A percentile compares a stretch with the other conserved stretches of the same genome.
Evolutionary conservation across 306 rosid genomes (phyloP).

Genomic region (Astragalus membranaceus): DNA sequence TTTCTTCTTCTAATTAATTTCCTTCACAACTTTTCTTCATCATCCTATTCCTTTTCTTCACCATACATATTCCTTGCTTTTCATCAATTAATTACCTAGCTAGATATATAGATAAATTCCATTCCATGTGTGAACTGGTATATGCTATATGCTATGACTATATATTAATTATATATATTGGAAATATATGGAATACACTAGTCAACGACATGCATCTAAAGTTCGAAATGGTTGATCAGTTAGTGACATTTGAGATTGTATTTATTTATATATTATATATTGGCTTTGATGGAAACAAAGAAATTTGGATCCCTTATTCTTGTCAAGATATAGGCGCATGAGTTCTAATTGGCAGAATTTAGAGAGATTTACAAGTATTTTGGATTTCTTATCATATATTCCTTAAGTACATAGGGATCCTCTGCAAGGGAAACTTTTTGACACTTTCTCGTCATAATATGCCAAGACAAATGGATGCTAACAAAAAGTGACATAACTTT

Average conservation of each 20-base stretch:
- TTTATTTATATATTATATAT: not conserved
- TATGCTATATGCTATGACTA: too few relatives aligned
- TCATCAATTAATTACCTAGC: not conserved
- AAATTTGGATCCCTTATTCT: slow-evolving; percentile 24
- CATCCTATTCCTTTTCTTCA: slow-evolving; percentile 28
- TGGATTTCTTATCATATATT: slow-evolving; percentile 37
- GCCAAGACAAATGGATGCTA: slow-evolving; percentile 45
- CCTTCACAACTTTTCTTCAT: slow-evolving; percentile 11
- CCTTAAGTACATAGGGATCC: slow-evolving; percentile 38
- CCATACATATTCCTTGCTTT: slow-evolving; percentile 2
- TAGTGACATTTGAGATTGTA: not conserved
- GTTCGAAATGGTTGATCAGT: not conserved
- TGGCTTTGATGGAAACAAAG: slow-evolving; percentile 32
- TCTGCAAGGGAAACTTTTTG: slow-evolving; percentile 37
- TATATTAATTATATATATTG: not conserved
- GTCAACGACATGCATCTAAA: slow-evolving; percentile 20
- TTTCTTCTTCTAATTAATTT: slow-evolving; percentile 15
- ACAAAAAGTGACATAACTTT: slow-evolving; percentile 34
- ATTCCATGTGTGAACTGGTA: not conserved
- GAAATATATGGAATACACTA: not conserved
- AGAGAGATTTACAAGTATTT: slow-evolving; percentile 34
- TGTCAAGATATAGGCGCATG: not conserved
- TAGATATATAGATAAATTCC: not conserved
- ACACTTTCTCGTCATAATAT: slow-evolving; percentile 41
- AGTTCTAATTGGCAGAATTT: slow-evolving; percentile 29